These are phyloP conservation scores for Cucurbita moschata DNA, from an alignment of 306 rosid species.

Conservation along the genomic window DNA sequence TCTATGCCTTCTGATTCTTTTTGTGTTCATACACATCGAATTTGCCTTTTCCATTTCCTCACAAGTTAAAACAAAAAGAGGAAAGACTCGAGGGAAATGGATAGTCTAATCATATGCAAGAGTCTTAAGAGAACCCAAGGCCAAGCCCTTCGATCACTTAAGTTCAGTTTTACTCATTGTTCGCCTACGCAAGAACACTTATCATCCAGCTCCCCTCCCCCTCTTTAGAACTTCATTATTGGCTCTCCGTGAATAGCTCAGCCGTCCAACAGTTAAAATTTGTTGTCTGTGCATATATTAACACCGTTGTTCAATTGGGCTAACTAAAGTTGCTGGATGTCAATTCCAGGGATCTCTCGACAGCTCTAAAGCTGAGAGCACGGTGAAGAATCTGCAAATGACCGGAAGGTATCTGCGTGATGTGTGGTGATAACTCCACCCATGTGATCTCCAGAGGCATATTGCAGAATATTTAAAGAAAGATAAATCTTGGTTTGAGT, in stretches of 20 bases:
- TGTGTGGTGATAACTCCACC: conserved; percentile 57
- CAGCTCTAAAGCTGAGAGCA: conserved; percentile 79
- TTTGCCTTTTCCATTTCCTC: not conserved
- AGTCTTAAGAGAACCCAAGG: not conserved
- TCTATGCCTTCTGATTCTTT: not conserved
- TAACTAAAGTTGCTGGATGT: not conserved
- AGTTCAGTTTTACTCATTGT: not conserved
- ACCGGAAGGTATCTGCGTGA: conserved; percentile 87
- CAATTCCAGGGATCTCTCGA: conserved; percentile 68
- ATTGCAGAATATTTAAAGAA: not conserved
- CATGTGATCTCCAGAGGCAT: not conserved
- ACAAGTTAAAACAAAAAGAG: not conserved
- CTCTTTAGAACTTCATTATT: not conserved
- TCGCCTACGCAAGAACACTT: not conserved
- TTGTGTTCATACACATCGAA: not conserved
- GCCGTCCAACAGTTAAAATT: not conserved
- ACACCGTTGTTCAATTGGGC: not conserved
- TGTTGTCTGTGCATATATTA: not conserved
- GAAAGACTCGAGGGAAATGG: not conserved
- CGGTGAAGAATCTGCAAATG: conserved; percentile 83
- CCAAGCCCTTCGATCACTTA: not conserved
- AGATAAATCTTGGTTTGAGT: not conserved
- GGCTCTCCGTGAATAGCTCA: not conserved
- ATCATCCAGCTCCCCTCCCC: not conserved
- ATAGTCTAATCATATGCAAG: not conserved